phyloP scores from a whole-genome alignment of 306 rosid species.

The Pterocarpus macrocarpus region DNA sequence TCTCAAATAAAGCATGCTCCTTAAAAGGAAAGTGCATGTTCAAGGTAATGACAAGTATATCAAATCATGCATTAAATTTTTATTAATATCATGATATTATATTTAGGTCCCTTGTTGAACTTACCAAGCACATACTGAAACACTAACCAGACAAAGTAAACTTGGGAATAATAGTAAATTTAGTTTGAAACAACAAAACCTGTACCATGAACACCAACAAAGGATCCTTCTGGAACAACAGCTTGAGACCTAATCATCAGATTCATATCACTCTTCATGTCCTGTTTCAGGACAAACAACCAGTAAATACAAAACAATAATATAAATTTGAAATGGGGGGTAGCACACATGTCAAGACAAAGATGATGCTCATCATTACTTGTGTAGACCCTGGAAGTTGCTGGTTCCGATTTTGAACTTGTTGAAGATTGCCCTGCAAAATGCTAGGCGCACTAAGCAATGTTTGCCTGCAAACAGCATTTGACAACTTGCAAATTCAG shows the following conservation, averaged over 20 bases:
- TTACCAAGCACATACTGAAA: constrained; percentile 11
- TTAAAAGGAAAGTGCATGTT: background rate
- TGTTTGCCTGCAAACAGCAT: constrained; percentile 64
- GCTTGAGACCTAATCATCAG: constrained; percentile 55
- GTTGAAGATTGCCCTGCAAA: constrained; percentile 58
- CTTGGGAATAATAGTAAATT: constrained; percentile 4
- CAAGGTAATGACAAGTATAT: background rate
- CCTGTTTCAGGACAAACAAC: constrained; percentile 62
- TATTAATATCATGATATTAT: background rate
- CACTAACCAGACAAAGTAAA: constrained; percentile 20
- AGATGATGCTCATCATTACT: constrained; percentile 48
- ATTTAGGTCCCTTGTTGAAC: constrained; percentile 16
- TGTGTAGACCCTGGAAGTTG: constrained; percentile 62
- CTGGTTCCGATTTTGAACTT: constrained; percentile 59
- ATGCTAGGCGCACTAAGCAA: constrained; percentile 53
- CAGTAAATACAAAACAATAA: constrained; percentile 33
- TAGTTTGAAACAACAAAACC: constrained; percentile 20
- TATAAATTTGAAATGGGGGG: background rate
- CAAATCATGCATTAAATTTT: background rate
- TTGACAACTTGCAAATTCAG: constrained; percentile 44
- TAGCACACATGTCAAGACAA: constrained; percentile 31
- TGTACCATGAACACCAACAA: constrained; percentile 54
- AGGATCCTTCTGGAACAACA: constrained; percentile 57
- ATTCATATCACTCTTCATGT: constrained; percentile 56
- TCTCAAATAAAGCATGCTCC: background rate